Conservation (phyloP, 2,329 filamentous ascomycete genomes). For the Paraconiothyrium brasiliense region DNA sequence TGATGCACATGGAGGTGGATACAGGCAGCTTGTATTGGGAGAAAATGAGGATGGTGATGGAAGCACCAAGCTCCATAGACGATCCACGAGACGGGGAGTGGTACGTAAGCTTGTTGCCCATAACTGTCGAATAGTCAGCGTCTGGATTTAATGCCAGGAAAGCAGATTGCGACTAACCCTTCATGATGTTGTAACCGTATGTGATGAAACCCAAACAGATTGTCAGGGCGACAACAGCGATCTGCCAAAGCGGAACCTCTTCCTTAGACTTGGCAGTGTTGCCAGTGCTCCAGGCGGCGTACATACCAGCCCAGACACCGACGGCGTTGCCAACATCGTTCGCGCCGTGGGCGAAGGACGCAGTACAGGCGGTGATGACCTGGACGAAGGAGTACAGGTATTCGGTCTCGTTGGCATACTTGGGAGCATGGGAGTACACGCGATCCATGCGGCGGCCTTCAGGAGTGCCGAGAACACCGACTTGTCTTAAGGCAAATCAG, state of each 20-base stretch:
- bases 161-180: constrained; percentile 47
- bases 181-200: constrained; percentile 86
- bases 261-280: constrained; percentile 69
- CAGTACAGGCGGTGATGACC: constrained; percentile 56
- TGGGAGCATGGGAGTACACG: constrained; percentile 64
- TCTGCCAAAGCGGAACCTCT: constrained; percentile 76
- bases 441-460: constrained; percentile 76
- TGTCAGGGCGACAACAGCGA: constrained; percentile 71
- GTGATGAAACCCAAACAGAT: constrained; percentile 74
- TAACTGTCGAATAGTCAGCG: constrained; percentile 62
- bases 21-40: constrained; percentile 77
- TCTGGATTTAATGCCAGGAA: not conserved
- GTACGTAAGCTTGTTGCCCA: constrained; percentile 78
- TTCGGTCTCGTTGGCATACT: constrained; percentile 50
- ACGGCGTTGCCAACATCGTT: constrained; percentile 65
- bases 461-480: constrained; percentile 73
- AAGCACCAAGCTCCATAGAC: constrained; percentile 81
- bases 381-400: constrained; percentile 60
- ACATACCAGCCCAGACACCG: constrained; percentile 49
- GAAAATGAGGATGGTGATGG: constrained; percentile 77
- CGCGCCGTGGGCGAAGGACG: constrained; percentile 69
- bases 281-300: constrained; percentile 64
- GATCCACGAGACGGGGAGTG: constrained; percentile 65
- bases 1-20: constrained; percentile 73
- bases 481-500: constrained; percentile 1